Evolutionary conservation across 208 protist species (phyloP).

Genomic region (Trypanosoma theileri): DNA sequence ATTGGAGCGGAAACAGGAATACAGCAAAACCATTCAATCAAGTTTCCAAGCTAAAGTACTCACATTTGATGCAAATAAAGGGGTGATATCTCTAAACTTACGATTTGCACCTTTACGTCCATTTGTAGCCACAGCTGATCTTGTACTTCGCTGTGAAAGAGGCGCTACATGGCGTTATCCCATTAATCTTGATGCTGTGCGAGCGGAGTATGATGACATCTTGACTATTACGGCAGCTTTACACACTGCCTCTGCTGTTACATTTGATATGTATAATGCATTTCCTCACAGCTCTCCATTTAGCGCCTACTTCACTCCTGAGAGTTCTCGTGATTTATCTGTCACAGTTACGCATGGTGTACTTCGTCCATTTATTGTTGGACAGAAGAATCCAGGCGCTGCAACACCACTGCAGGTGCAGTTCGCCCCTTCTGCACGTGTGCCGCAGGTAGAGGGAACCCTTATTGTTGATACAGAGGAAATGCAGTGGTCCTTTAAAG

Average conservation of each 20-base stretch:
- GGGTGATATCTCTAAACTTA: conserved; percentile 51
- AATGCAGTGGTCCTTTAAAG: conserved; percentile 92
- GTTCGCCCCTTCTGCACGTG: conserved; percentile 61
- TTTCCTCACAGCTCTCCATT: conserved; percentile 82
- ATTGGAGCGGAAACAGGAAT: conserved; percentile 49
- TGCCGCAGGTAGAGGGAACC: conserved; percentile 75
- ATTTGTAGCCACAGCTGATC: conserved; percentile 63
- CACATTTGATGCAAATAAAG: conserved; percentile 21
- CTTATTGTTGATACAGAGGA: conserved; percentile 91
- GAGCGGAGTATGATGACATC: conserved; percentile 82
- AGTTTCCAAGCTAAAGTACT: conserved; percentile 44
- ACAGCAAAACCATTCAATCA: conserved; percentile 33
- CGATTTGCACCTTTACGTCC: conserved; percentile 80
- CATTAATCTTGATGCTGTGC: conserved; percentile 74
- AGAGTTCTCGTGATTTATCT: conserved; percentile 79
- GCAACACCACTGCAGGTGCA: conserved; percentile 54
- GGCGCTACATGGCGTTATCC: conserved; percentile 85
- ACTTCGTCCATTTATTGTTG: conserved; percentile 66
- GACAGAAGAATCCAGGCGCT: conserved; percentile 41
- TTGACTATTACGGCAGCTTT: conserved; percentile 66
- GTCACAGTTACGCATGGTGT: conserved; percentile 76
- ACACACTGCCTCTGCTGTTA: conserved; percentile 50
- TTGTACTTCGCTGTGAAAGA: conserved; percentile 49
- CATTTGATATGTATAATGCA: conserved; percentile 89
- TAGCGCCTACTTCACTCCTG: conserved; percentile 84